A percentile compares a stretch with the other conserved stretches of the same genome.
phyloP scores from a whole-genome alignment of 331 rosid species.

The Spiraea crenata region DNA sequence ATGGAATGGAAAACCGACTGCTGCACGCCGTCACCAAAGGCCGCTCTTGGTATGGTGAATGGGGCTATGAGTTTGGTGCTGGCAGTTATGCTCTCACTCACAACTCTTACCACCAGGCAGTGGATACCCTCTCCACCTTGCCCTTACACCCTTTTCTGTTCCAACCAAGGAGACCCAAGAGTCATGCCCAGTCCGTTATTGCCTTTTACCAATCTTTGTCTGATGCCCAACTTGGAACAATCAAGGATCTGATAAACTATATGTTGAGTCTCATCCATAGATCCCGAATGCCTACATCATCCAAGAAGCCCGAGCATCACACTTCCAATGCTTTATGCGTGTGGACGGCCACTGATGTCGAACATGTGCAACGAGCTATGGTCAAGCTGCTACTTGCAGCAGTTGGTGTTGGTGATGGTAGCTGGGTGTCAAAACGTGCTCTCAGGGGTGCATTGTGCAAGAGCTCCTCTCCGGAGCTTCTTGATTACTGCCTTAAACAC shows the following conservation, averaged over 20 bases:
- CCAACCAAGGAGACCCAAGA: conserved; percentile 41
- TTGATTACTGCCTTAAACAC: conserved; percentile 59
- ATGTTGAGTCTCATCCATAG: conserved; percentile 32
- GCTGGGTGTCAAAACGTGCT: conserved; percentile 48
- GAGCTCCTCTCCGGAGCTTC: conserved; percentile 54
- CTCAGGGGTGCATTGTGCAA: conserved; percentile 55
- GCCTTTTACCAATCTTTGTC: conserved; percentile 59
- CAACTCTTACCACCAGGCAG: conserved; percentile 55
- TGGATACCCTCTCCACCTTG: conserved; percentile 43
- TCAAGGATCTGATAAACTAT: conserved; percentile 60
- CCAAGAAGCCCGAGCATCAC: conserved; percentile 18
- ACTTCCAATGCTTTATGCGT: conserved; percentile 33
- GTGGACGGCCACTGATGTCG: conserved; percentile 59
- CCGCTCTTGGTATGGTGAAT: conserved; percentile 66
- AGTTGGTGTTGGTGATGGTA: conserved; percentile 17
- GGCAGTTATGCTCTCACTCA: conserved; percentile 74
- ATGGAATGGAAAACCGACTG: conserved; percentile 53
- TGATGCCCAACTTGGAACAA: conserved; percentile 36
- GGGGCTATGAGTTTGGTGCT: conserved; percentile 73
- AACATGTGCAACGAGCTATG: conserved; percentile 48
- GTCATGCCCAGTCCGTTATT: conserved; percentile 49
- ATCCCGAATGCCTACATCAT: conserved; percentile 3
- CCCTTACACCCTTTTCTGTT: conserved; percentile 45
- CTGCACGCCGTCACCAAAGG: conserved; percentile 57
- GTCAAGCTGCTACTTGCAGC: conserved; percentile 55